A percentile compares a stretch with the other conserved stretches of the same genome.
Conservation (phyloP, 768 basidiomycete species). For the Lepiota brunneoincarnata region DNA sequence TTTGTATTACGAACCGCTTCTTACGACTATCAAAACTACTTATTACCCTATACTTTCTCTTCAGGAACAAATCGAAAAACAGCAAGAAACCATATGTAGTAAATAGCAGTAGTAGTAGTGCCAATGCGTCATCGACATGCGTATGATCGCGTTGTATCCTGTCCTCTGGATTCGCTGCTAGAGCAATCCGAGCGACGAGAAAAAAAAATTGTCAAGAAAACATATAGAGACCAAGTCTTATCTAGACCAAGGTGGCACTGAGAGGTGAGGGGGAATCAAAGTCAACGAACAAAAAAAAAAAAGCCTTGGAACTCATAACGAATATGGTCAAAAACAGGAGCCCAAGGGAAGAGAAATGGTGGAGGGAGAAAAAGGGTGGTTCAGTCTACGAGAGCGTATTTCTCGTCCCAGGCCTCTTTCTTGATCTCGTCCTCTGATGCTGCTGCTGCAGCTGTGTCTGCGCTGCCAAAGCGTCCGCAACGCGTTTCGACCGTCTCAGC, state of each 20-base stretch:
- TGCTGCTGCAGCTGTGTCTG: slow-evolving; percentile 42
- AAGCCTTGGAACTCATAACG: background rate
- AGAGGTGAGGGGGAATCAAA: no score
- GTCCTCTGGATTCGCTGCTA: background rate
- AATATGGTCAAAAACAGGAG: slow-evolving; percentile 5
- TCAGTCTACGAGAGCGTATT: slow-evolving; percentile 34
- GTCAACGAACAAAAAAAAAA: background rate
- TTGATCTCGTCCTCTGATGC: slow-evolving; percentile 17
- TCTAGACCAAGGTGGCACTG: no score
- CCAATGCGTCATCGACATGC: background rate
- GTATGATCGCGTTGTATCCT: background rate
- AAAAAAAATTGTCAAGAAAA: background rate
- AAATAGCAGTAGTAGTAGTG: slow-evolving; percentile 4
- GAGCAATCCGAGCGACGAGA: slow-evolving; percentile 7
- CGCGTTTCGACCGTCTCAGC: slow-evolving; percentile 64
- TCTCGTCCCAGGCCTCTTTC: slow-evolving; percentile 33
- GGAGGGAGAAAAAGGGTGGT: slow-evolving; percentile 11
- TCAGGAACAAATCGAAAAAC: background rate
- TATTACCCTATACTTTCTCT: slow-evolving; percentile 12
- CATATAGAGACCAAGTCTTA: background rate
- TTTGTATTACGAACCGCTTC: slow-evolving; percentile 5
- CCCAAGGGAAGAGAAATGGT: slow-evolving; percentile 4
- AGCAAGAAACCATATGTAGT: slow-evolving; percentile 4
- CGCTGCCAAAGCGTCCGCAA: slow-evolving; percentile 55
- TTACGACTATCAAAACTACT: slow-evolving; percentile 4